These are phyloP conservation scores for Ophiostoma novo-ulmi DNA, from an alignment of 2,329 filamentous ascomycete genomes.

Conservation along the genomic window DNA sequence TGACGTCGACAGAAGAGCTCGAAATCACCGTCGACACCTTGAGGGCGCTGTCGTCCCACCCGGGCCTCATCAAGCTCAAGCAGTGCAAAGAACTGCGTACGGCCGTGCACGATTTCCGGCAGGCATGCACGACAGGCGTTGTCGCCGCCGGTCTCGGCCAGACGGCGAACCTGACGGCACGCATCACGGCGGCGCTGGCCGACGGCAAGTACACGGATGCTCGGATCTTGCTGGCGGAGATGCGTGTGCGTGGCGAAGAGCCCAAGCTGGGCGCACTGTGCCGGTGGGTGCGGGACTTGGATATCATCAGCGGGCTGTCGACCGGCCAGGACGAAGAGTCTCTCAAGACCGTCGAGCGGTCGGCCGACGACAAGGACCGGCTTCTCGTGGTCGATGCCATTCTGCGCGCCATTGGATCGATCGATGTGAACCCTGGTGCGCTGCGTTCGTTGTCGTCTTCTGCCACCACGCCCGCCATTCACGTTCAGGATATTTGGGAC, in stretches of 20 bases:
- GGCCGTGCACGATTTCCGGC: slow-evolving; percentile 64
- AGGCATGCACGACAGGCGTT: slow-evolving; percentile 62
- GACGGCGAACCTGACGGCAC: slow-evolving; percentile 62
- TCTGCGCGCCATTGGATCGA: slow-evolving; percentile 57
- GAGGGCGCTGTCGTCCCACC: slow-evolving; percentile 52
- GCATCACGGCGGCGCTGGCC: slow-evolving; percentile 60
- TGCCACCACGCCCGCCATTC: slow-evolving; percentile 43
- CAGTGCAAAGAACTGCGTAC: slow-evolving; percentile 60
- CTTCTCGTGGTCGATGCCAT: slow-evolving; percentile 60
- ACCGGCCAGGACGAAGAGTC: slow-evolving; percentile 36
- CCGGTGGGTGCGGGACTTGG: slow-evolving; percentile 66
- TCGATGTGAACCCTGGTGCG: slow-evolving; percentile 45
- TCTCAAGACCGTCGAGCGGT: slow-evolving; percentile 33
- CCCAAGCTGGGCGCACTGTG: slow-evolving; percentile 65
- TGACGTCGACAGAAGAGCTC: slow-evolving; percentile 60
- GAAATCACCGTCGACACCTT: slow-evolving; percentile 64
- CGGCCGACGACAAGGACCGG: slow-evolving; percentile 48
- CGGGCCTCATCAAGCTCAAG: slow-evolving; percentile 61
- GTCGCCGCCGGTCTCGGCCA: slow-evolving; percentile 58
- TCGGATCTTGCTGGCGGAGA: slow-evolving; percentile 60
- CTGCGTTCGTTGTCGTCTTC: slow-evolving; percentile 17
- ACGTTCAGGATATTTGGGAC: slow-evolving; percentile 58
- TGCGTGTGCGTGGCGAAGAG: slow-evolving; percentile 60
- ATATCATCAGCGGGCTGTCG: slow-evolving; percentile 62
- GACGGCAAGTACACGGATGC: slow-evolving; percentile 64